Evolutionary conservation across 371 early-diverging fungal genomes (phyloP).

Genomic region (Basidiobolus meristosporus): DNA sequence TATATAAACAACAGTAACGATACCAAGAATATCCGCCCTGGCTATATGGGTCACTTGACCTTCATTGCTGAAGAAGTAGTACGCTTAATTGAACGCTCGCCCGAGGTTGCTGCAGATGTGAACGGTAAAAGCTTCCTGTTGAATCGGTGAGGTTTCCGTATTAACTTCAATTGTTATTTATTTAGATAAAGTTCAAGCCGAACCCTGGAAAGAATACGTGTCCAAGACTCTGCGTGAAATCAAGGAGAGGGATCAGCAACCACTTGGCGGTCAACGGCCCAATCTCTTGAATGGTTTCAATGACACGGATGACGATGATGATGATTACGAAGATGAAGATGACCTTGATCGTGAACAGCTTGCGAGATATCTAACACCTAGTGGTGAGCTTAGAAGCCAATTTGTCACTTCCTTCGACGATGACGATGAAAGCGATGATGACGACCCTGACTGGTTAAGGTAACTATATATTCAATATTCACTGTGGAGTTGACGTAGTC

Average conservation of each 20-base stretch:
- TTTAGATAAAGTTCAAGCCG: too few species aligned
- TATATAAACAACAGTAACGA: conserved; percentile 28
- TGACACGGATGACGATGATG: conserved; percentile 12
- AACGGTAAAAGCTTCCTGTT: too few species aligned
- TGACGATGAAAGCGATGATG: too few species aligned
- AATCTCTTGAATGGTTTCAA: conserved; percentile 11
- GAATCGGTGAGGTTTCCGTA: too few species aligned
- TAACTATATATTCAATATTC: too few species aligned
- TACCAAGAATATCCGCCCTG: conserved; percentile 78
- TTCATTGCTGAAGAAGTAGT: conserved; percentile 88
- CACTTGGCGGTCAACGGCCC: conserved; percentile 73
- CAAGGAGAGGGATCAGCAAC: conserved; percentile 66
- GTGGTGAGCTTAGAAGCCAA: too few species aligned
- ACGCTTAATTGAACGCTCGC: conserved; percentile 57
- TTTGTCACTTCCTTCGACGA: too few species aligned
- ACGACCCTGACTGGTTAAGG: too few species aligned
- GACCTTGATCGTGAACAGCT: conserved; percentile 24
- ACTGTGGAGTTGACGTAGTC: too few species aligned
- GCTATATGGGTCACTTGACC: conserved; percentile 94
- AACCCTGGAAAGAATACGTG: conserved; percentile 78
- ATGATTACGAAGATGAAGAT: conserved; percentile 17
- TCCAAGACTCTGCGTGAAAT: conserved; percentile 55
- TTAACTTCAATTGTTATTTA: too few species aligned
- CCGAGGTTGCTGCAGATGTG: conserved; percentile 20
- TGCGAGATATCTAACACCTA: too few species aligned